Conservation (phyloP, 2,329 filamentous ascomycete genomes). For the Catunica adiposa region DNA sequence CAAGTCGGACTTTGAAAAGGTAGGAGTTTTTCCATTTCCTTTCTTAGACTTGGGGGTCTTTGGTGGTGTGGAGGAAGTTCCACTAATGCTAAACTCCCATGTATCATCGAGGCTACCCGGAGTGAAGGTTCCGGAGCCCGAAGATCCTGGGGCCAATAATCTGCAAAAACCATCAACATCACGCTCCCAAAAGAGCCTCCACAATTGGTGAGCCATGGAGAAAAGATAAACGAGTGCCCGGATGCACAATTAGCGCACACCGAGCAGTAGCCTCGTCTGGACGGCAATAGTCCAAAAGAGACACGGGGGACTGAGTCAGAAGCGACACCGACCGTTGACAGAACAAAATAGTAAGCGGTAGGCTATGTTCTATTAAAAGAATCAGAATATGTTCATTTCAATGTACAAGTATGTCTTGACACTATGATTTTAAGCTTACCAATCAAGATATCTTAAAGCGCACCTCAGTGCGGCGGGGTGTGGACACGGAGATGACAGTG, state of each 20-base stretch:
- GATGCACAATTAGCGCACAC: not conserved
- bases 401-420: not conserved
- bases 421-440: not conserved
- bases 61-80: not conserved
- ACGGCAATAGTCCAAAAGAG: not conserved
- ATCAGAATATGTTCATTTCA: no score
- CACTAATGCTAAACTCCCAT: constrained; percentile 22
- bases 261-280: not conserved
- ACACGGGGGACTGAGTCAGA: not conserved
- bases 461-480: not conserved
- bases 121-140: not conserved
- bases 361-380: no score
- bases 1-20: constrained; percentile 46
- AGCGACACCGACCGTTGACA: not conserved
- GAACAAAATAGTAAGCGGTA: not conserved
- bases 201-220: constrained; percentile 92
- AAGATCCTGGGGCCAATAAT: constrained; percentile 4
- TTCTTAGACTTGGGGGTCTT: constrained; percentile 33
- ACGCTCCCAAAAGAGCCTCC: constrained; percentile 94
- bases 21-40: constrained; percentile 28
- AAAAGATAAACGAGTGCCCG: constrained; percentile 20
- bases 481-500: not conserved
- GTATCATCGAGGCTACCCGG: constrained; percentile 21
- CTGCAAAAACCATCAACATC: constrained; percentile 87
- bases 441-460: not conserved